Base-by-base conservation (phyloP, 2,329 filamentous ascomycete genomes). In the Metarhizium sp. region DNA sequence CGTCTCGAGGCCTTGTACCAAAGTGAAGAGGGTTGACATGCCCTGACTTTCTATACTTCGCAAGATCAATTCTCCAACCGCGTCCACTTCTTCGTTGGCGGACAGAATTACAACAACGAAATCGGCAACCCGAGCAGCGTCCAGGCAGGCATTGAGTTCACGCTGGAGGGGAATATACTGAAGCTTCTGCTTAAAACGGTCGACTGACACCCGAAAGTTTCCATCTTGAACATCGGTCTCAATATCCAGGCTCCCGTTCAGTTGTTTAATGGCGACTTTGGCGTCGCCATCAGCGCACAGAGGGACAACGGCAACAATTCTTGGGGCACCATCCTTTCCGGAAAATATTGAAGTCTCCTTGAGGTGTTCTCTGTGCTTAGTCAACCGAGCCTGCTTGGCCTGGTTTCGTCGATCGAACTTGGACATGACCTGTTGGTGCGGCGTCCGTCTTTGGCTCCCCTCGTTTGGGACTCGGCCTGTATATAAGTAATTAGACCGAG, bases 361-460 rank as follows among this genome's bases (percentile, higher is more conserved):
- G 50, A 87, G 79, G 66, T 94, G 88, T 64, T 94, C 90, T 67
- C 85, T 85, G 67, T 91, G 85, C 73, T 97, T 96, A 62, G 85
- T 78, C 59, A 88, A 76, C 65, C 92, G 88, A 70, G 87, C 85
- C 77, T 99, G 94, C 72, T 92, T 92, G 63, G 90, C 89, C 76
- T 95, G 90, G 72, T 99, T 97, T 64, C 90, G 86, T 58, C 94
- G 87, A 72, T 96, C 91, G 70, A 99, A 82, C 74, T 97, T 99
- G 57, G 91, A 95, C 89, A 96, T 92, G 74, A 96, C 84, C 75
- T 96, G 90, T 70, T 99, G 94, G 70, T 96, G 90, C 55, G 90
- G 90, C 16, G 92, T 96, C 72, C 90, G 95, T 66, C 92, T 85
- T 64, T 78, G 78, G 58, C 86, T 86, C 64, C 80, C 83, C 67